Percentiles rank a stretch among this genome's conserved stretches.
phyloP scores from a whole-genome alignment of 2,329 filamentous ascomycete species.

The Colletotrichum sojae region DNA sequence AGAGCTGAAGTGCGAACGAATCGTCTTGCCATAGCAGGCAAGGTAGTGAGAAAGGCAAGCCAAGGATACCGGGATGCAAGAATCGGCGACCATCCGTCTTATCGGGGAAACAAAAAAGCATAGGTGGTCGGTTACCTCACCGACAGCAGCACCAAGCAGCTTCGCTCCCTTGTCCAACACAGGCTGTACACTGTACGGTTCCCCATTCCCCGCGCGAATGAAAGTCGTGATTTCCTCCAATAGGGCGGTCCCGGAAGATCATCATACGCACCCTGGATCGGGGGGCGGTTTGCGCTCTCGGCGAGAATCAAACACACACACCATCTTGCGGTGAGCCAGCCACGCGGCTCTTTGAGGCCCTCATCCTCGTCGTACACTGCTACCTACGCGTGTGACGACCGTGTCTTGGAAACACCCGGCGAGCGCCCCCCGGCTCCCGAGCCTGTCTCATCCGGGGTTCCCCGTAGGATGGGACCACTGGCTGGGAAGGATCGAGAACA shows the following conservation, averaged over 20 bases:
- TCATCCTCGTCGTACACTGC: neutral
- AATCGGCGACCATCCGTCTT: slow-evolving; percentile 2
- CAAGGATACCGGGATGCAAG: too few species aligned
- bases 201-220: slow-evolving; percentile 14
- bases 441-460: slow-evolving; percentile 20
- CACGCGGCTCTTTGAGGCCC: slow-evolving; percentile 13
- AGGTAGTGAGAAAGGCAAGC: too few species aligned
- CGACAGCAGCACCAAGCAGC: neutral
- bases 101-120: neutral
- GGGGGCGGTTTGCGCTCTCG: neutral
- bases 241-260: slow-evolving; percentile 33
- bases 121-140: neutral
- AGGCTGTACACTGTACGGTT: neutral
- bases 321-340: slow-evolving; percentile 34
- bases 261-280: slow-evolving; percentile 35
- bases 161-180: slow-evolving; percentile 3
- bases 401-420: slow-evolving; percentile 6
- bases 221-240: slow-evolving; percentile 26
- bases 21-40: too few species aligned
- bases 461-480: neutral
- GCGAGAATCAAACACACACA: slow-evolving; percentile 9
- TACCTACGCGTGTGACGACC: too few species aligned
- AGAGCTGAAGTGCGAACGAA: too few species aligned
- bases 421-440: slow-evolving; percentile 12
- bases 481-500: neutral